These are phyloP conservation scores for Taphrina confusa DNA, from an alignment of 1,139 yeast species.

Conservation along the genomic window DNA sequence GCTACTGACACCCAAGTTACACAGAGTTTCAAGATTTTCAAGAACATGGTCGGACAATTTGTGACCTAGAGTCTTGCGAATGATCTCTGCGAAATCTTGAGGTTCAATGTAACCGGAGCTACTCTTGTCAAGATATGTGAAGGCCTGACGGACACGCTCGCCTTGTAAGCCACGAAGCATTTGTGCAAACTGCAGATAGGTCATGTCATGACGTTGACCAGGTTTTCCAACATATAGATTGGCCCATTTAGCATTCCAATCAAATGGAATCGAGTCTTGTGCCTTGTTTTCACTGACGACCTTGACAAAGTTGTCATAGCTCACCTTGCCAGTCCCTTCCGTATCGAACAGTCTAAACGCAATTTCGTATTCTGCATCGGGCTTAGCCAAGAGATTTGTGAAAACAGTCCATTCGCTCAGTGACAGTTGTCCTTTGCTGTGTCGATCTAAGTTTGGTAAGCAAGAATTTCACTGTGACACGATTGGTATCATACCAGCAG, in stretches of 20 bases:
- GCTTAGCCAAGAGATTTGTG: slow-evolving; percentile 41
- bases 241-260: slow-evolving; percentile 53
- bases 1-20: slow-evolving; percentile 46
- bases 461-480: neutral
- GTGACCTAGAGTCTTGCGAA: slow-evolving; percentile 49
- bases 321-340: slow-evolving; percentile 49
- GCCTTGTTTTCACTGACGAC: slow-evolving; percentile 47
- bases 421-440: slow-evolving; percentile 11
- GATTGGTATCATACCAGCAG: slow-evolving; percentile 50
- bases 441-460: slow-evolving; percentile 3
- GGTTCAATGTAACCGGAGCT: slow-evolving; percentile 50
- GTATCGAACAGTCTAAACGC: slow-evolving; percentile 51
- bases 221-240: slow-evolving; percentile 49
- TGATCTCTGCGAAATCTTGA: slow-evolving; percentile 50
- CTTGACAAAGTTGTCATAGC: slow-evolving; percentile 49
- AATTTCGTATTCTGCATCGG: slow-evolving; percentile 49
- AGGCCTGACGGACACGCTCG: slow-evolving; percentile 54
- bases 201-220: slow-evolving; percentile 48
- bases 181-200: slow-evolving; percentile 52
- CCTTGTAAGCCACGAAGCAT: slow-evolving; percentile 53
- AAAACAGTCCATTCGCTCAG: slow-evolving; percentile 32
- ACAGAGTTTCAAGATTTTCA: slow-evolving; percentile 48
- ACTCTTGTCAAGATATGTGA: slow-evolving; percentile 47
- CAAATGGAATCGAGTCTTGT: slow-evolving; percentile 49
- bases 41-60: slow-evolving; percentile 50